Conservation (phyloP, 139 green algal species). For the Coccomyxa sp. region DNA sequence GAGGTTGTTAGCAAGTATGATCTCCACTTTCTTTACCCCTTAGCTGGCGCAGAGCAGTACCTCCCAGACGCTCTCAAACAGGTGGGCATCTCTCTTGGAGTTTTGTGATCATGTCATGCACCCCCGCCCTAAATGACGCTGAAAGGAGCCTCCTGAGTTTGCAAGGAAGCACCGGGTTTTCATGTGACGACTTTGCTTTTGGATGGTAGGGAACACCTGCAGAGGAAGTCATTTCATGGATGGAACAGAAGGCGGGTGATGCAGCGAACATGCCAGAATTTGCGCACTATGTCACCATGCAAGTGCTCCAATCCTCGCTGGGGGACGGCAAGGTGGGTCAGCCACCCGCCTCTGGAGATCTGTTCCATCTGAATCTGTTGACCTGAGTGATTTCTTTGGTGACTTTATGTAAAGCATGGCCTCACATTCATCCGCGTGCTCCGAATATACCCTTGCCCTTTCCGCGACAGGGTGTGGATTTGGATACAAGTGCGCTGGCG, state of each 20-base stretch:
- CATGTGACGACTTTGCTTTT: neutral
- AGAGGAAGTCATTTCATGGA: slow-evolving; percentile 2
- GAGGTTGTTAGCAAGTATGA: slow-evolving; percentile 1
- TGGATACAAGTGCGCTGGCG: too few relatives aligned
- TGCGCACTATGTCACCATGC: slow-evolving; percentile 5
- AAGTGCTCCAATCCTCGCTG: neutral
- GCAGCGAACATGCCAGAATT: slow-evolving; percentile 2
- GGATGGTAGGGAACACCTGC: slow-evolving; percentile 1
- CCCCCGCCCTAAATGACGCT: too few relatives aligned
- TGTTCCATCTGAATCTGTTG: too few relatives aligned
- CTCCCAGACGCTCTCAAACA: slow-evolving; percentile 9
- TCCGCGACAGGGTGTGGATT: too few relatives aligned
- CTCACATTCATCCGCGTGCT: too few relatives aligned
- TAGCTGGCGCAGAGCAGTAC: slow-evolving; percentile 1
- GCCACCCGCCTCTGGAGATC: too few relatives aligned
- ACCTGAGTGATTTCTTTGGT: too few relatives aligned
- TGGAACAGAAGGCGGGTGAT: slow-evolving; percentile 1
- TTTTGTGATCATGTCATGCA: too few relatives aligned
- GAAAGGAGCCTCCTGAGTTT: neutral
- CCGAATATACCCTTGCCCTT: too few relatives aligned
- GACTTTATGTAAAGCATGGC: too few relatives aligned
- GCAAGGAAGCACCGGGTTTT: neutral
- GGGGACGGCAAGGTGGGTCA: too few relatives aligned
- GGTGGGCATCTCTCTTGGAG: neutral
- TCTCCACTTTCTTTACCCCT: neutral